These are phyloP conservation scores for Choiromyces venosus DNA, from an alignment of 495 filamentous ascomycete species.

Conservation along the genomic window DNA sequence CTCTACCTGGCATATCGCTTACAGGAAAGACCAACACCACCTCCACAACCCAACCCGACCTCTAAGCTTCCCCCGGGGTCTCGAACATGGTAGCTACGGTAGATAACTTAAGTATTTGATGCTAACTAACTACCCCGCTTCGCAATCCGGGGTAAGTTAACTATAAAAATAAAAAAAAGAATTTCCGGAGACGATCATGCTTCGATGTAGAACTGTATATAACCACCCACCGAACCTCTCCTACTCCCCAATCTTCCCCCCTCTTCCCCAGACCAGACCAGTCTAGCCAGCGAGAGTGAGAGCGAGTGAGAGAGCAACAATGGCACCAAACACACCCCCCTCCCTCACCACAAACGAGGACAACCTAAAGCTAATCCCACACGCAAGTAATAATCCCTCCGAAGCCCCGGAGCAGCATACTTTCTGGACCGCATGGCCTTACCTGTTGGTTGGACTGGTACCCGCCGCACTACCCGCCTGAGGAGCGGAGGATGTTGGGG, in stretches of 20 bases:
- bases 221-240: neutral
- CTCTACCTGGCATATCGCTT: neutral
- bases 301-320: neutral
- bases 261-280: neutral
- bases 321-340: neutral
- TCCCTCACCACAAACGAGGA: no score
- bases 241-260: neutral
- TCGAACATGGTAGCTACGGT: no score
- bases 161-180: neutral
- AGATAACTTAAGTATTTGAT: no score
- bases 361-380: no score
- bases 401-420: neutral
- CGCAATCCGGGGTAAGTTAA: neutral
- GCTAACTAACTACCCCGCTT: neutral
- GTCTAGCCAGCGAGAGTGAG: no score
- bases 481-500: slow-evolving; percentile 14
- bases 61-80: neutral
- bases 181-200: neutral
- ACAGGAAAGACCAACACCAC: neutral
- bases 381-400: no score
- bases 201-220: neutral
- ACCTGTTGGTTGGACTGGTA: slow-evolving; percentile 38
- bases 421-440: slow-evolving; percentile 28
- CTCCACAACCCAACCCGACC: neutral
- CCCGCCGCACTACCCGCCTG: slow-evolving; percentile 24